Evolutionary conservation across 257 asterid species (phyloP), one percentile per base, ranked within the genome.

Genomic region (Solanum megistacrolobum): DNA sequence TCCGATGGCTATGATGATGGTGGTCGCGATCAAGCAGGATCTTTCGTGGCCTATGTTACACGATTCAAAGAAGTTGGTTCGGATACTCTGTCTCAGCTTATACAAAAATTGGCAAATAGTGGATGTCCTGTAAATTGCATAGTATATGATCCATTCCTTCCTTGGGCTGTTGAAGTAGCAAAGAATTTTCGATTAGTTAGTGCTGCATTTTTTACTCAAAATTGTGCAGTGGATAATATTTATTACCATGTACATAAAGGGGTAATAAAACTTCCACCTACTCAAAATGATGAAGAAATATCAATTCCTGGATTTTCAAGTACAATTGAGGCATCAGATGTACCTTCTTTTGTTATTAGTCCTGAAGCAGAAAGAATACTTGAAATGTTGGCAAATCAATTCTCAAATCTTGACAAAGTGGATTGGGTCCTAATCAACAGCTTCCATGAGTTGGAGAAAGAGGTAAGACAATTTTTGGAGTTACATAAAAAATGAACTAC

Each of bases 1-100:
- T 92, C 94, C 36, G 92, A 91, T 88, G 94, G 94, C 10, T 91
- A 90, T 31, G 94, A 91, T 27, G 90, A 88, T 1, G 90, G 91
- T 1, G 92, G 91, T 27, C 35, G 18, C 1, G 87, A 74, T 0
- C 58, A 69, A 3, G 94, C 93, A 0, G 86, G 25, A 74, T 73
- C 32, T 82, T 14, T 83, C 10, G 85, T 78, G 5, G 88, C 74
- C 3, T 92, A 92, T 39, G 1, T 23, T 1, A 32, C 73, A 48
- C 32, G 87, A 16, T 91, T 89, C 41, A 48, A 48, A 48, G 21
- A 48, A 48, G 7, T 14, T 48, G 60, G 8, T 5, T 5, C 21
- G 21, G 60, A 48, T 14, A 48, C 60, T 48, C 60, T 48, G 21
- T 14, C 60, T 48, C 60, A 14, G 2, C 60, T 48, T 48, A 48